These are phyloP conservation scores for Myriosclerotinia scirpicola DNA, from an alignment of 2,329 filamentous ascomycete genomes.

Conservation along the genomic window DNA sequence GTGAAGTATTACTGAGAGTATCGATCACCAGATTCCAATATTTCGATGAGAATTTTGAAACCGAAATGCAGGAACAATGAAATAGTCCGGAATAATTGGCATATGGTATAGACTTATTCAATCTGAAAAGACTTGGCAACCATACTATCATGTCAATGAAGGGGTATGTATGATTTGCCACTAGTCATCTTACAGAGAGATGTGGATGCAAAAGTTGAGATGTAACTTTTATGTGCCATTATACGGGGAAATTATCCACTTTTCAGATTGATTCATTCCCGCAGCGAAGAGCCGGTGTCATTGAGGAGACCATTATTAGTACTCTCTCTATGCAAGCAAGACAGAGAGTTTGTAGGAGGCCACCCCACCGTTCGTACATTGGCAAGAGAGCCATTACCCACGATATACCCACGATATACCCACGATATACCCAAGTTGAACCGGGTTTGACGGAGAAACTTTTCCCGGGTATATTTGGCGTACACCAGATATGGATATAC, in stretches of 20 bases:
- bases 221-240: no score
- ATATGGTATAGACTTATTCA: not conserved
- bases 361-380: not conserved
- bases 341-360: not conserved
- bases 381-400: not conserved
- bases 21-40: not conserved
- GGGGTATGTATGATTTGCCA: not conserved
- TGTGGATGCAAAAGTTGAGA: no score
- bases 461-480: not conserved
- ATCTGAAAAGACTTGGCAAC: not conserved
- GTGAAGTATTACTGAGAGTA: not conserved
- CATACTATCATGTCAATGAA: not conserved
- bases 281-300: not conserved
- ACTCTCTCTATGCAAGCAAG: not conserved
- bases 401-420: not conserved
- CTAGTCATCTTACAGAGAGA: not conserved
- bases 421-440: no score
- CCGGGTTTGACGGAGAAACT: not conserved
- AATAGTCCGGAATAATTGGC: not conserved
- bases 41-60: not conserved
- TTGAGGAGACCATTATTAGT: not conserved
- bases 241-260: slow-evolving; percentile 1
- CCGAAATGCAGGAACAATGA: not conserved
- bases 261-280: not conserved
- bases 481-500: not conserved